Evolutionary conservation across 2,329 filamentous ascomycete species (phyloP), one percentile per base, ranked within the genome.

Genomic region (Stachybotrys chlorohalonatus): DNA sequence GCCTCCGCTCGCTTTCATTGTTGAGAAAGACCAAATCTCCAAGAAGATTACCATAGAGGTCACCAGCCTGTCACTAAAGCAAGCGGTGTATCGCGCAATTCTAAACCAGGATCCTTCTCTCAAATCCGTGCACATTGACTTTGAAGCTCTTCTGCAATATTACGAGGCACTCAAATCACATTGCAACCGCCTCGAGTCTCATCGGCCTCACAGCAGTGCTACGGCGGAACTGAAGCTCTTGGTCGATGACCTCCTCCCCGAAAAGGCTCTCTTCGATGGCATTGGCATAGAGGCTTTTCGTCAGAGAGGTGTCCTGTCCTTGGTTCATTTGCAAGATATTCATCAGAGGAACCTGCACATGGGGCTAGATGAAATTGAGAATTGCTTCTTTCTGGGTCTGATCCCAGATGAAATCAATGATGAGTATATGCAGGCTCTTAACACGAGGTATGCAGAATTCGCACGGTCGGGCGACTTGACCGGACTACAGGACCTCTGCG

Each of bases 61-160:
- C 4, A 56, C 54, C n/a, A 75, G 73, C 54, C 66, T 70, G 42
- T 68, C 68, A 16, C 66, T 76, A 52, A 68, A 72, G 49, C 68
- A 56, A 11, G 55, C 58, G 13, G 54, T 75, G 15, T 73, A 70
- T n/a, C 68, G 70, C 42, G 73, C 70, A 56, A 69, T 75, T 31
- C 52, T 54, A 5, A 52, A 58, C 7, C 45, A 39, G 2, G 8
- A 52, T 6, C 16, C 55, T 39, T 55, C 55, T 1, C 46, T 54
- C 13, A 53, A 54, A 7, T 52, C 56, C 7, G 48, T 59, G 39
- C 55, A 57, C 1, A 57, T 64, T 8, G 57, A 61, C 24, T 62
- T 68, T 11, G 47, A 55, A 45, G 59, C 61, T 5, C 46, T 68
- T 4, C 56, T 68, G 15, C 51, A 51, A 3, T 58, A 63, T 52